Base-by-base conservation (phyloP, 306 rosid genomes). In the Alnus rubra region DNA sequence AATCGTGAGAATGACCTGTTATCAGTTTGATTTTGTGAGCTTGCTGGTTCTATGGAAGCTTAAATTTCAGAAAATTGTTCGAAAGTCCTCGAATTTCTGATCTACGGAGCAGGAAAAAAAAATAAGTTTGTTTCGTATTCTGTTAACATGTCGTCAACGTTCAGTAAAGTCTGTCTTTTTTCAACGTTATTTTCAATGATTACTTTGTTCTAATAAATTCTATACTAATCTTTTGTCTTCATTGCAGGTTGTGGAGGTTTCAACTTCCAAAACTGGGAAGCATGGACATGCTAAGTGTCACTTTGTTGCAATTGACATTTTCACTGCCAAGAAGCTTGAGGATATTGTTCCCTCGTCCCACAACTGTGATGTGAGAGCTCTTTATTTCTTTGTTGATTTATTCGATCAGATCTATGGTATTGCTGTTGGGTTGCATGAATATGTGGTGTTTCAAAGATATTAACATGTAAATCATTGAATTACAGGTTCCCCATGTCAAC, bases 321-420 rank as follows among this genome's bases (percentile, higher is more conserved):
- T 94, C 84, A 94, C 93, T 50, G 88, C 83, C 65, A 94, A 94
- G 83, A 94, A 94, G 88, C 97, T 92, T 30, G 98, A 94, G 80
- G 98, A 94, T 91, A 94, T 94, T 81, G 98, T 94, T 75, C 98
- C 98, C 2, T 94, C 98, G 37, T 94, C 98, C 75, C 98, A 94
- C 83, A 94, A 94, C 75, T 94, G 98, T 86, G 98, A 94, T 83
- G 98, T 94, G 87, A 69, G 88, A 76, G 15, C 72, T 11, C n/a
- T 37, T 69, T 76, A 15, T 18, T 18, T 53, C 81, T 71, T 37
- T 14, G 9, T 37, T 60, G 52, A 5, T 19, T 39, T 35, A 8
- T 35, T 19, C 30, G 19, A 0, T 48, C 14, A 11, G 39, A n/a
- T 54, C 2, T 79, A 37, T 67, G 5, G 16, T 65, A 65, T 63